phyloP scores from a whole-genome alignment of 2,329 filamentous ascomycete species.

The Parastagonospora nodorum region DNA sequence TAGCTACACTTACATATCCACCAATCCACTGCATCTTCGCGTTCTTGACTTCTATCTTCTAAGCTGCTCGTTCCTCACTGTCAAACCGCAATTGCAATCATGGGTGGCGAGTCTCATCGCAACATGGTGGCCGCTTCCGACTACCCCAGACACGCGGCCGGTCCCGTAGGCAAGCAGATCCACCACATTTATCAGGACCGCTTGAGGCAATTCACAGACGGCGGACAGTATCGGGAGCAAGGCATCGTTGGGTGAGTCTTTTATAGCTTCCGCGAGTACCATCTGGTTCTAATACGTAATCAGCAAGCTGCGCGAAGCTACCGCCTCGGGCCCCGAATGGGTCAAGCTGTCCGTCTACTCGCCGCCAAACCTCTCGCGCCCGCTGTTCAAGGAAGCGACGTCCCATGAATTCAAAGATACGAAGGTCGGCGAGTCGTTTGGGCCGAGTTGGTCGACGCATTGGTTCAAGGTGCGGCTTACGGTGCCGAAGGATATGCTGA shows the following conservation, averaged over 20 bases:
- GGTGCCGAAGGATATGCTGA: slow-evolving; percentile 71
- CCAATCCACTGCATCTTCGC: slow-evolving; percentile 14
- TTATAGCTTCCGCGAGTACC: neutral
- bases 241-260: slow-evolving; percentile 71
- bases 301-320: slow-evolving; percentile 74
- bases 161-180: slow-evolving; percentile 60
- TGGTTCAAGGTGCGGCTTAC: slow-evolving; percentile 90
- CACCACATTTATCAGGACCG: slow-evolving; percentile 83
- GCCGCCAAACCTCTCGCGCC: slow-evolving; percentile 77
- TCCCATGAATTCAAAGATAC: slow-evolving; percentile 77
- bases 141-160: slow-evolving; percentile 43
- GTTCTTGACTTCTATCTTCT: neutral
- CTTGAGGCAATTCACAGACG: slow-evolving; percentile 77
- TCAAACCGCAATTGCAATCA: slow-evolving; percentile 13
- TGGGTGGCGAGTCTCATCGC: slow-evolving; percentile 45
- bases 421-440: slow-evolving; percentile 77
- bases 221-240: slow-evolving; percentile 71
- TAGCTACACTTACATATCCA: slow-evolving; percentile 1
- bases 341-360: slow-evolving; percentile 87
- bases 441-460: slow-evolving; percentile 95
- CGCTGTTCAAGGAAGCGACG: slow-evolving; percentile 83
- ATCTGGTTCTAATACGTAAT: slow-evolving; percentile 14
- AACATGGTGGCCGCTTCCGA: slow-evolving; percentile 30
- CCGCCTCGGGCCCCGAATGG: slow-evolving; percentile 70
- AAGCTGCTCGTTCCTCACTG: neutral